Evolutionary conservation across 768 basidiomycete genomes (phyloP), one percentile per base, ranked within the genome.

Genomic region (Lactarius evosmus): DNA sequence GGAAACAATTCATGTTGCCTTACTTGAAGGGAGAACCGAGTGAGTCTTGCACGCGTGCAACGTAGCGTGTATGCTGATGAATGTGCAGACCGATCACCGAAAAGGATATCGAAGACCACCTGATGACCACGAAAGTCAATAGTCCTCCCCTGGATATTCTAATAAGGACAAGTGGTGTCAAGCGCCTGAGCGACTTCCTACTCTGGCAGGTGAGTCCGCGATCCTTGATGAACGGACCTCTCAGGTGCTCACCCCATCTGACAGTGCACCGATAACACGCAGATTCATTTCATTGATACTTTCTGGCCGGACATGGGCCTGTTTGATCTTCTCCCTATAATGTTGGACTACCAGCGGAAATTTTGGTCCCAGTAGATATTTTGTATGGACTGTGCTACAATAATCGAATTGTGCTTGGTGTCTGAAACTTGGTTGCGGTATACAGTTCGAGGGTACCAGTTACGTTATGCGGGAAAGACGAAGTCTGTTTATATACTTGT

Each of bases 281-380:
- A 95, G 68, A 75, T 99, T 9, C 93, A 98, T 71, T 95, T 97
- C 73, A 82, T 86, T 22, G 77, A 84, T 16, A 83, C 85, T 0
- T 94, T 88, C 71, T 99, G 97, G 97, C 97, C 97, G 0, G 88
- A 95, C 60, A 96, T 97, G 70, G 91, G 94, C 5, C 72, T 98
- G 2, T 79, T 83, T 61, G 91, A 98, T 68, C 85, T 99, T 69
- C 74, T 97, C 27, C 93, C 94, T 1, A 86, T 98, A 57, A 75
- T 99, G 22, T 78, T 98, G 49, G 87, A 91, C 58, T 98, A 88
- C 75, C 96, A 99, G 73, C 83, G 85, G 52, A 90, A 89, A 72
- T 74, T 81, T 6, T 91, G 88, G 88, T 55, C 66, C 17, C 40
- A 25, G 25, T 67, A 63, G 55, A 46, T 30, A 49, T 40, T 59